phyloP scores from a whole-genome alignment of 306 rosid genomes.

The Glycine latifolia region DNA sequence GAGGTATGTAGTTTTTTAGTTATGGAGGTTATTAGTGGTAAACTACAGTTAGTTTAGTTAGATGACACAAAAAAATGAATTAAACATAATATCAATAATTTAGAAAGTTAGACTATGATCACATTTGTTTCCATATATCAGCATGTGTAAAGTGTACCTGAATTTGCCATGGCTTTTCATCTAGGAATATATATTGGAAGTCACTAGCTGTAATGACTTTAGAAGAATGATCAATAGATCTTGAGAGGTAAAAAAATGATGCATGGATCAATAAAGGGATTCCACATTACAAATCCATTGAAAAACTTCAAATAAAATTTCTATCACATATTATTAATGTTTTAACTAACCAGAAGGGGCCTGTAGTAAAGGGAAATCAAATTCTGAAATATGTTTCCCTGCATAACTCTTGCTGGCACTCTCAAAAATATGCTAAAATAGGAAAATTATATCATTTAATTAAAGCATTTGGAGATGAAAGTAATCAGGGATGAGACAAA shows the following conservation, averaged over 20 bases:
- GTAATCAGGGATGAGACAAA: conserved; percentile 25
- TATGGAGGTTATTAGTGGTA: conserved; percentile 1
- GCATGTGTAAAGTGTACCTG: conserved; percentile 71
- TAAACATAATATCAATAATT: neutral
- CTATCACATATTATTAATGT: conserved; percentile 20
- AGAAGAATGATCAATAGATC: conserved; percentile 57
- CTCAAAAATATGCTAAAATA: conserved; percentile 72
- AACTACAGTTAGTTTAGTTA: neutral
- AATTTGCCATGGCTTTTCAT: conserved; percentile 64
- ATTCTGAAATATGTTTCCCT: conserved; percentile 61
- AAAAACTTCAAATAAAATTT: conserved; percentile 5
- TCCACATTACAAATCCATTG: neutral
- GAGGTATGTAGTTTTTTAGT: too few species aligned
- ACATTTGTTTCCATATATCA: conserved; percentile 30
- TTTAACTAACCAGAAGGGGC: conserved; percentile 66
- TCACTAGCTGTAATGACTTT: conserved; percentile 61
- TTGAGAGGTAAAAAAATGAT: conserved; percentile 51
- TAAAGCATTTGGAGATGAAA: conserved; percentile 15
- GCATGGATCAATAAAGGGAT: conserved; percentile 43
- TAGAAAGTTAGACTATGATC: neutral
- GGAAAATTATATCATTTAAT: conserved; percentile 44
- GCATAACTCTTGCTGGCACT: conserved; percentile 62
- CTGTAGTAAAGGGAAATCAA: conserved; percentile 71
- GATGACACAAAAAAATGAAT: neutral
- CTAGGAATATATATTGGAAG: conserved; percentile 67